Evolutionary conservation across 345 rosid species (phyloP).

Genomic region (Aquilaria yunnanensis): DNA sequence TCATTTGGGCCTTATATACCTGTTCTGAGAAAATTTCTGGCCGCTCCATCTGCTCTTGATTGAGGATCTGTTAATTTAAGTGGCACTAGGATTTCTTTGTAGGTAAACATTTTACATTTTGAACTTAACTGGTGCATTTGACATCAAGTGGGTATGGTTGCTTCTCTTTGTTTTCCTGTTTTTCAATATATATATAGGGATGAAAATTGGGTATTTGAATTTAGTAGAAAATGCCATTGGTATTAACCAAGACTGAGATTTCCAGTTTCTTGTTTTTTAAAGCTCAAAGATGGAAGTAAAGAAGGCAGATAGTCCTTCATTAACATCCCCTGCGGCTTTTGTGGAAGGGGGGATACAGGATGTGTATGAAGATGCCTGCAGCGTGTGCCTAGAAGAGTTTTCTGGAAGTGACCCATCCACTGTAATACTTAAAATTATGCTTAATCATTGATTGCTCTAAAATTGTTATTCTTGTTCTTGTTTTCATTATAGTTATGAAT

Average conservation of each 20-base stretch:
- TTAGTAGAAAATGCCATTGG: too few relatives aligned
- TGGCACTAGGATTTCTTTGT: too few relatives aligned
- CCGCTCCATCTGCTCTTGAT: too few relatives aligned
- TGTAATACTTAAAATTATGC: conserved; percentile 20
- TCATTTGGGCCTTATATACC: too few relatives aligned
- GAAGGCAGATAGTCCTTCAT: conserved; percentile 32
- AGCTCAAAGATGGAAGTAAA: conserved; percentile 39
- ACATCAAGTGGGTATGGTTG: too few relatives aligned
- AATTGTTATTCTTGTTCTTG: background rate
- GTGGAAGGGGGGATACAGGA: conserved; percentile 73
- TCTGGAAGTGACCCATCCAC: conserved; percentile 63
- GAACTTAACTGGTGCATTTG: too few relatives aligned
- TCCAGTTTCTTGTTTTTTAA: conserved; percentile 6
- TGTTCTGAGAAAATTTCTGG: too few relatives aligned
- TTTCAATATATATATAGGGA: too few relatives aligned
- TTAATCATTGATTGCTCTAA: background rate
- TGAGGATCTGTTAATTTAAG: too few relatives aligned
- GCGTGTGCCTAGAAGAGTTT: conserved; percentile 75
- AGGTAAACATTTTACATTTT: too few relatives aligned
- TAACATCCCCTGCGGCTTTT: conserved; percentile 67
- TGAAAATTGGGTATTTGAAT: too few relatives aligned
- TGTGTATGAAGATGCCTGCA: conserved; percentile 66
- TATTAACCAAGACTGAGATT: background rate
- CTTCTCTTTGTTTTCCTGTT: too few relatives aligned
- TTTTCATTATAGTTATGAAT: background rate